These are phyloP conservation scores for Nicotiana tomentosiformis DNA, from an alignment of 257 asterid species.

Conservation along the genomic window DNA sequence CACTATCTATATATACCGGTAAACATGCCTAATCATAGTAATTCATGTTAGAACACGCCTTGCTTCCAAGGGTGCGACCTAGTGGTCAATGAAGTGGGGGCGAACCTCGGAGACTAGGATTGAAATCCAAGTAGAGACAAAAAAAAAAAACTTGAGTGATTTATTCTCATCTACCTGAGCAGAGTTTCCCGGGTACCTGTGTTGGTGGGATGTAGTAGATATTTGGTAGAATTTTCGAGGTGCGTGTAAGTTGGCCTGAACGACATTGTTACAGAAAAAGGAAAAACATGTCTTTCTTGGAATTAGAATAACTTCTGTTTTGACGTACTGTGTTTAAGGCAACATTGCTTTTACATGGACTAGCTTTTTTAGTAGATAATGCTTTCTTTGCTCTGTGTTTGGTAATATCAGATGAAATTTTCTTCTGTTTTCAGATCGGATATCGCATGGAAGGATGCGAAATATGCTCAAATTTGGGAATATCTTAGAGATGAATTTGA, in stretches of 20 bases:
- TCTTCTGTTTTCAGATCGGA: conserved; percentile 39
- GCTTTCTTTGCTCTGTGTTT: not conserved
- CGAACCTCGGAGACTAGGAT: not conserved
- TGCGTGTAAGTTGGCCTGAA: not conserved
- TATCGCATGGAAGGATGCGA: conserved; percentile 96
- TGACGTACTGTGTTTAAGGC: not conserved
- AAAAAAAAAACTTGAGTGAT: not conserved
- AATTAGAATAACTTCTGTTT: not conserved
- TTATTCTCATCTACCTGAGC: not conserved
- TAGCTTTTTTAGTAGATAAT: not conserved
- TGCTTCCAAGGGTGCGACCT: not conserved
- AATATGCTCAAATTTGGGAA: conserved; percentile 98
- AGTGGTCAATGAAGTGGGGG: not conserved
- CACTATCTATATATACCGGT: not conserved
- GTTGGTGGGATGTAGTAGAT: not conserved
- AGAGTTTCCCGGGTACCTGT: not conserved
- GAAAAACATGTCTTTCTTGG: not conserved
- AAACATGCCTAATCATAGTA: not conserved
- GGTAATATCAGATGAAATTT: not conserved
- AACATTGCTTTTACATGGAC: not conserved
- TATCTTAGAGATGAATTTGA: conserved; percentile 95
- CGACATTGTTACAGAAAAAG: not conserved
- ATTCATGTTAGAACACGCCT: not conserved
- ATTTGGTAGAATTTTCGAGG: not conserved
- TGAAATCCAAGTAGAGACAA: not conserved